phyloP scores from a whole-genome alignment of 2,329 filamentous ascomycete genomes.

The Arthrobotrys sinensis region DNA sequence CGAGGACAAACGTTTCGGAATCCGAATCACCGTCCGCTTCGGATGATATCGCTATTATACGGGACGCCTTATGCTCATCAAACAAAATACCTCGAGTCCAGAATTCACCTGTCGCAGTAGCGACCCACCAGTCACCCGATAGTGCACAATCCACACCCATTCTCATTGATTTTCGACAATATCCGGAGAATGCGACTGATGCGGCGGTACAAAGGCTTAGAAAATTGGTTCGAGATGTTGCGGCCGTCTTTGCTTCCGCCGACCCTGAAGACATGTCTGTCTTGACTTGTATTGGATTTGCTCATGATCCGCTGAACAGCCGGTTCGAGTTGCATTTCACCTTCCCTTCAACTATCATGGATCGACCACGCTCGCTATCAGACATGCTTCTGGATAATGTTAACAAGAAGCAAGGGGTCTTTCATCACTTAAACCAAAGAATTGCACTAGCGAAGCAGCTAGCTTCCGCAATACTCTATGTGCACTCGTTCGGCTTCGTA shows the following conservation, averaged over 20 bases:
- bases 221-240: constrained; percentile 13
- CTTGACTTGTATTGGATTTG: constrained; percentile 4
- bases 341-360: constrained; percentile 7
- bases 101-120: no score
- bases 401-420: constrained; percentile 57
- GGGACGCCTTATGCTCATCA: no score
- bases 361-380: constrained; percentile 3
- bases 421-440: constrained; percentile 61
- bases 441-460: constrained; percentile 66
- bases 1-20: no score
- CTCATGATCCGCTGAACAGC: constrained; percentile 18
- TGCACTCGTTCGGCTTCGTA: constrained; percentile 69
- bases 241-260: background rate
- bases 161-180: constrained; percentile 7
- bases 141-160: background rate
- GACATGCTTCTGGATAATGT: constrained; percentile 17
- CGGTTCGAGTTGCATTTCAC: constrained; percentile 16
- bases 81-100: no score
- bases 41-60: no score
- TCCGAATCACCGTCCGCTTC: no score
- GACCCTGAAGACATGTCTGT: background rate
- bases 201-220: constrained; percentile 6
- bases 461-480: constrained; percentile 65
- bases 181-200: constrained; percentile 3
- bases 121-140: background rate